phyloP scores from a whole-genome alignment of 176 grass and related monocot genomes.

The Aegilops bicornis region DNA sequence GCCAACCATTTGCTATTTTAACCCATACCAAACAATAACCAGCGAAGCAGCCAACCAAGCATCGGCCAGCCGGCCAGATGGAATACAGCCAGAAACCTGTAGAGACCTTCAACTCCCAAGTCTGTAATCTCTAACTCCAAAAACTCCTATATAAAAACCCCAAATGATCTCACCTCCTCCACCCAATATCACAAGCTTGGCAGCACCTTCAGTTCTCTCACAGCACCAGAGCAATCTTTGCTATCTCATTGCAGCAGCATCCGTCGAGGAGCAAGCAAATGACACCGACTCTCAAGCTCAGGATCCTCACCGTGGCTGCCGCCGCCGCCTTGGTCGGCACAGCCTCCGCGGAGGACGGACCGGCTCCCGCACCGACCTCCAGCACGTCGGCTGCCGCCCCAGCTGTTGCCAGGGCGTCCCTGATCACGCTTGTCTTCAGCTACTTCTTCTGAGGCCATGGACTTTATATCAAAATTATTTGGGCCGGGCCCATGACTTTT shows the following conservation, averaged over 20 bases:
- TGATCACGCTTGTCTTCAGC: conserved; percentile 2
- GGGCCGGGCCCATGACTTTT: no score
- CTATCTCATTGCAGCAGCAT: neutral
- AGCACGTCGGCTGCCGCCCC: neutral
- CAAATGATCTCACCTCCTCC: neutral
- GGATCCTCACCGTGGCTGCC: conserved; percentile 9
- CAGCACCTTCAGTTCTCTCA: neutral
- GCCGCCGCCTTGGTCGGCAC: neutral
- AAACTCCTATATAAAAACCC: neutral
- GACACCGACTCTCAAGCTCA: conserved; percentile 34
- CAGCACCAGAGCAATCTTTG: neutral
- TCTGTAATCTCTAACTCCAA: neutral
- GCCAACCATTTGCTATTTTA: conserved; percentile 6
- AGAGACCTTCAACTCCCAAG: neutral
- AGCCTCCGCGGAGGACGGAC: conserved; percentile 7
- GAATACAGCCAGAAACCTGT: neutral
- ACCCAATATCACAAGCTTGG: neutral
- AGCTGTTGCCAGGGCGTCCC: neutral
- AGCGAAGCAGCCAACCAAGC: conserved; percentile 1
- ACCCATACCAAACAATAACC: neutral
- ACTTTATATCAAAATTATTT: no score
- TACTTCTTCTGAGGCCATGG: conserved; percentile 14
- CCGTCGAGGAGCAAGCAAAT: neutral
- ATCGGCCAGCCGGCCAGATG: neutral
- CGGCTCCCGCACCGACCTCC: conserved; percentile 3